A percentile compares a stretch with the other conserved stretches of the same genome.
Evolutionary conservation across 257 asterid species (phyloP).

Genomic region (Nyctanthes arbortristis): DNA sequence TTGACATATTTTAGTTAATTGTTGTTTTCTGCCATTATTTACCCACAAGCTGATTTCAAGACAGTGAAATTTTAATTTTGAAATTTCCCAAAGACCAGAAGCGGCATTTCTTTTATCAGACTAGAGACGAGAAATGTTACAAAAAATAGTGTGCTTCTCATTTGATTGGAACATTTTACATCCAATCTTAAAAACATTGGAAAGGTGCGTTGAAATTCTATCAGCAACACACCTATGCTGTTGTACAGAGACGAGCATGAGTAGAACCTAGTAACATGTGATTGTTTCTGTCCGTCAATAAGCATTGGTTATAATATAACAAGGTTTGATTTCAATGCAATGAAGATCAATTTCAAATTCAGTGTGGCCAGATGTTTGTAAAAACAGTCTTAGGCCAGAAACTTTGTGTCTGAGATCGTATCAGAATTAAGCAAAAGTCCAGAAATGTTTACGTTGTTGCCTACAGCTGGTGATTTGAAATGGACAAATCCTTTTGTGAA

Average conservation of each 20-base stretch:
- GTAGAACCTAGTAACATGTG: not conserved
- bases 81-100: no score
- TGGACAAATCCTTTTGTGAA: not conserved
- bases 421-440: not conserved
- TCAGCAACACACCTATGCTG: not conserved
- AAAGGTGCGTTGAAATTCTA: not conserved
- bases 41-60: not conserved
- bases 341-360: not conserved
- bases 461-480: not conserved
- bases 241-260: not conserved
- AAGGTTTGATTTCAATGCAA: not conserved
- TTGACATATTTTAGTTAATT: not conserved
- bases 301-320: not conserved
- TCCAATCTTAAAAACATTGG: not conserved
- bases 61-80: not conserved
- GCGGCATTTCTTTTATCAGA: no score
- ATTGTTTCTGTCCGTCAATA: not conserved
- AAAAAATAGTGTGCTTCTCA: not conserved
- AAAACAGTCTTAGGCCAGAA: not conserved
- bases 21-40: not conserved
- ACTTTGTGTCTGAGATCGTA: not conserved
- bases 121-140: not conserved
- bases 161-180: not conserved
- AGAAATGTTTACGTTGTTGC: not conserved
- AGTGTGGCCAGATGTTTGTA: not conserved